phyloP scores from a whole-genome alignment of 495 filamentous ascomycete genomes.

The Aspergillus egyptiacus region DNA sequence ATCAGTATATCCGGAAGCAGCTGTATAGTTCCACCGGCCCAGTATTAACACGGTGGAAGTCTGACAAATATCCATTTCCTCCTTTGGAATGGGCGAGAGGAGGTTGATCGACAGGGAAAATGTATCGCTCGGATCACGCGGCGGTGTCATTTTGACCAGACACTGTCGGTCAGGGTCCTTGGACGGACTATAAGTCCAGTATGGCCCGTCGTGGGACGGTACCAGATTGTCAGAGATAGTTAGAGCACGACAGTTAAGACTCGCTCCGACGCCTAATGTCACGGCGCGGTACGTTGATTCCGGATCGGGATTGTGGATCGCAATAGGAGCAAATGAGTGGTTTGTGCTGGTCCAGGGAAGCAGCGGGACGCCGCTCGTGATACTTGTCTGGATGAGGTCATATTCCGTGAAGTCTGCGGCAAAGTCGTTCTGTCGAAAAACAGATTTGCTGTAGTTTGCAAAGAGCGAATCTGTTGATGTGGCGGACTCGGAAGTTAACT shows the following conservation, averaged over 20 bases:
- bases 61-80: slow-evolving; percentile 28
- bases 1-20: slow-evolving; percentile 20
- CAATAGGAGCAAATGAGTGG: slow-evolving; percentile 32
- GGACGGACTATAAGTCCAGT: slow-evolving; percentile 31
- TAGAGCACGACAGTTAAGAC: slow-evolving; percentile 26
- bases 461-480: slow-evolving; percentile 22
- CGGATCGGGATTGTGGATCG: slow-evolving; percentile 21
- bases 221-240: slow-evolving; percentile 15
- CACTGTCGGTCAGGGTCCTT: slow-evolving; percentile 24
- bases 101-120: slow-evolving; percentile 37
- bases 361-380: slow-evolving; percentile 34
- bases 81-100: slow-evolving; percentile 24
- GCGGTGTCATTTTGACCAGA: slow-evolving; percentile 23
- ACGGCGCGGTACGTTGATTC: slow-evolving; percentile 27
- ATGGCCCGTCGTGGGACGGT: slow-evolving; percentile 12
- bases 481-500: slow-evolving; percentile 27
- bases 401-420: slow-evolving; percentile 37
- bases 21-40: slow-evolving; percentile 36
- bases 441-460: slow-evolving; percentile 32
- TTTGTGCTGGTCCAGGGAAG: slow-evolving; percentile 34
- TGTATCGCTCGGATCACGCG: slow-evolving; percentile 20
- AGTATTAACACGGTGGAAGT: slow-evolving; percentile 34
- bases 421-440: slow-evolving; percentile 31
- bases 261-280: slow-evolving; percentile 30
- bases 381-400: slow-evolving; percentile 38